Base-by-base conservation (phyloP, 192 early-diverging fungal genomes). In the Backusella mclennaniae region DNA sequence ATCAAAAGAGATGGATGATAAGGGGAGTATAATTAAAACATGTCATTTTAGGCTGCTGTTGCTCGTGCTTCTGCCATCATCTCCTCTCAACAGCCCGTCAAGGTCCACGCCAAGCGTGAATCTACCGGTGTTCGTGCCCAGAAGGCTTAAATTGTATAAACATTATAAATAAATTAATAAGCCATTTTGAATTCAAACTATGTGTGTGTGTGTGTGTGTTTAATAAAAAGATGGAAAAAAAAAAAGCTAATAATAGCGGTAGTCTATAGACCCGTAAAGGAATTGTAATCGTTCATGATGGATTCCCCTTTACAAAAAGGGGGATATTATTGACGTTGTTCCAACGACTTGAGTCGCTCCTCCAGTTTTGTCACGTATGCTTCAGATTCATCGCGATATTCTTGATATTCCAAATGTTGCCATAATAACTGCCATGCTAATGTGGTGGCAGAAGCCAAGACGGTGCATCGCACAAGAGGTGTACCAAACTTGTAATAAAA, bases 31-130 rank as follows among this genome's bases (percentile, higher is more conserved):
- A 26, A 26, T 26, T 26, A 26, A 26, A 26, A 26, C 26, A 26
- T 26, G 17, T 17, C 6, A 53, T 44, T n/a, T 29, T 84, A 91
- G 89, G 88, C 88, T 79, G 92, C 94, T 74, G 87, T 93, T 73
- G 92, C 91, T 76, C 92, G 94, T 78, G 87, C 89, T 44, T 82
- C 88, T 49, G 86, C 91, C 67, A 79, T 95, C 82, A 79, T 89
- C 77, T 85, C 87, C 75, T 77, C 85, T 69, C 90, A 93, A 83
- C 90, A 89, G 82, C 83, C 85, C 66, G 78, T 80, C 71, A 90
- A 91, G 86, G 83, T 80, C 69, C 83, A 82, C 76, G 84, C 87
- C 77, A 83, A 83, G 83, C 88, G 87, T 83, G 86, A 86, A 75
- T 80, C 80, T 77, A 91, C 89, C 85, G 90, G 84, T 81, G 42